A percentile compares a stretch with the other conserved stretches of the same genome.
These are phyloP conservation scores for Lentinula aciculospora DNA, from an alignment of 768 basidiomycete genomes.

Conservation along the genomic window DNA sequence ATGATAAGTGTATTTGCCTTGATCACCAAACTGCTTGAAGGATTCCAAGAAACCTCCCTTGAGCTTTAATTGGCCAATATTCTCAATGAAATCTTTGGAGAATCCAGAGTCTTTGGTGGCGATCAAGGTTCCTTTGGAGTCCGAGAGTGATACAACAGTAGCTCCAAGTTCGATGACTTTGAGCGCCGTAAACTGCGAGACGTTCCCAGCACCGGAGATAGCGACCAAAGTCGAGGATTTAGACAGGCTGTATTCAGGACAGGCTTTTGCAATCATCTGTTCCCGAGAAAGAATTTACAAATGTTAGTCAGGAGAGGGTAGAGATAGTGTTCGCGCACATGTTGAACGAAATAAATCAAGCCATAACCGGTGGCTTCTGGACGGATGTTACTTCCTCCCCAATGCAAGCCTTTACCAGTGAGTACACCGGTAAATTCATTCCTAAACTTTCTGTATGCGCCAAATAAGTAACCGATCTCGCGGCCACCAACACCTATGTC, in stretches of 20 bases:
- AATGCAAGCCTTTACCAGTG: slow-evolving; percentile 64
- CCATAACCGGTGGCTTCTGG: slow-evolving; percentile 74
- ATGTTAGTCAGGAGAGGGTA: neutral
- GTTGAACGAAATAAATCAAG: slow-evolving; percentile 70
- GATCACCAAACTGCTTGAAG: slow-evolving; percentile 21
- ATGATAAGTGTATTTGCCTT: slow-evolving; percentile 42
- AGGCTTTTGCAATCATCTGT: slow-evolving; percentile 51
- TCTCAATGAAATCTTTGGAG: slow-evolving; percentile 48
- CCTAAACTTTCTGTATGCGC: slow-evolving; percentile 68
- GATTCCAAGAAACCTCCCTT: slow-evolving; percentile 42
- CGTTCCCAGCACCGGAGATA: slow-evolving; percentile 68
- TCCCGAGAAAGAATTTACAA: neutral
- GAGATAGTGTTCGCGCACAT: slow-evolving; percentile 36
- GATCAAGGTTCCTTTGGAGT: slow-evolving; percentile 68
- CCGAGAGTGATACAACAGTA: slow-evolving; percentile 65
- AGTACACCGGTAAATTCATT: slow-evolving; percentile 70
- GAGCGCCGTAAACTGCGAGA: slow-evolving; percentile 70
- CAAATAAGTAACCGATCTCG: slow-evolving; percentile 74
- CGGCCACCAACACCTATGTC: slow-evolving; percentile 74
- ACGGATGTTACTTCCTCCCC: slow-evolving; percentile 70
- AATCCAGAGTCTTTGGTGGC: slow-evolving; percentile 47
- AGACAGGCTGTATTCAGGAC: slow-evolving; percentile 49
- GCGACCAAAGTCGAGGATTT: slow-evolving; percentile 44
- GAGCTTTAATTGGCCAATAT: slow-evolving; percentile 49
- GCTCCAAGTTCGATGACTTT: slow-evolving; percentile 76